phyloP scores from a whole-genome alignment of 768 basidiomycete species.

The Tulasnella calospora region DNA sequence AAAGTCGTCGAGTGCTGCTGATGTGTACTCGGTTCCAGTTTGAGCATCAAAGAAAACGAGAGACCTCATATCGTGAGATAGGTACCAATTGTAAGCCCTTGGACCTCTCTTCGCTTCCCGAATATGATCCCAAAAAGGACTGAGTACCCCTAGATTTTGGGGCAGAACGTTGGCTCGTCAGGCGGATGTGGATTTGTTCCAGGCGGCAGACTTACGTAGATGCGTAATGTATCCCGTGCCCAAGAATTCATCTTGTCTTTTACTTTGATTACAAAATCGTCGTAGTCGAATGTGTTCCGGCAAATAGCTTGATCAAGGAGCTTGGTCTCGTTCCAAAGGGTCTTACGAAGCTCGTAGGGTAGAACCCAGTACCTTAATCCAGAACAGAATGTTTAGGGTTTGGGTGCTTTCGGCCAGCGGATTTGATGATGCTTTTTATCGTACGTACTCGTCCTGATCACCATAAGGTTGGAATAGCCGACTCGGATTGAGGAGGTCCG shows the following conservation, averaged over 20 bases:
- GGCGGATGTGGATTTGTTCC: not conserved
- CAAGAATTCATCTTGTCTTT: not conserved
- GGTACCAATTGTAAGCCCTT: not conserved
- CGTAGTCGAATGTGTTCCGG: not conserved
- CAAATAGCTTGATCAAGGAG: not conserved
- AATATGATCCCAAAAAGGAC: slow-evolving; percentile 2
- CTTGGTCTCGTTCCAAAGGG: not conserved
- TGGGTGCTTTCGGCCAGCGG: too few species aligned
- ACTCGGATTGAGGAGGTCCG: not conserved
- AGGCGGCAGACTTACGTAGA: not conserved
- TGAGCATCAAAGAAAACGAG: not conserved
- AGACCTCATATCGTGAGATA: not conserved
- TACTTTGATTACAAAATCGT: not conserved
- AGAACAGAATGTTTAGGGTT: not conserved
- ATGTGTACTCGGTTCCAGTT: not conserved
- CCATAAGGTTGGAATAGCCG: not conserved
- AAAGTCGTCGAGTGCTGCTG: not conserved
- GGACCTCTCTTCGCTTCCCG: not conserved
- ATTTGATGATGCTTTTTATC: too few species aligned
- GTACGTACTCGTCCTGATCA: not conserved
- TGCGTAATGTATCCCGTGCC: not conserved
- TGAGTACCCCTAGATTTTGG: not conserved
- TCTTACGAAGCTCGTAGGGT: not conserved
- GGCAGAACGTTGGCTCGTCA: not conserved
- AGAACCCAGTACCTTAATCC: not conserved